Base-by-base conservation (phyloP, 306 rosid genomes). In the Herpetospermum pedunculosum region DNA sequence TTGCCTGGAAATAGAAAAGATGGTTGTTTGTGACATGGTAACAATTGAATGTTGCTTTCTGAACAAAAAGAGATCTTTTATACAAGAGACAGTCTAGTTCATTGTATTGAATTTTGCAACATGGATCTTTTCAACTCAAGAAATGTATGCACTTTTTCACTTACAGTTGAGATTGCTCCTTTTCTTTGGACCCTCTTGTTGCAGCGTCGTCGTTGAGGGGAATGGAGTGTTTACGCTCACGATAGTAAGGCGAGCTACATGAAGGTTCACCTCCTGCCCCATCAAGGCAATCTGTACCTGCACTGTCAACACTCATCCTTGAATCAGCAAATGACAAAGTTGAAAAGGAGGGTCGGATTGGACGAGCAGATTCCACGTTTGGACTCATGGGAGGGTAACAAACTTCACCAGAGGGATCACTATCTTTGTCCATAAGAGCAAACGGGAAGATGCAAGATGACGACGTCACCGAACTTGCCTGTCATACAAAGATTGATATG, bases 401-500 rank as follows among this genome's bases (percentile, higher is more conserved):
- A 58, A 63, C 76, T 78, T 72, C 79, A 44, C 32, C 58, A 68
- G 52, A 32, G 59, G 74, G 70, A 54, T 54, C 48, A 19, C 38
- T 75, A 79, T 82, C 86, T 71, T 77, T 73, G 69, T 76, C 81
- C 77, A 68, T 82, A 44, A 23, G 74, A 77, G 79, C 76, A 26
- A 79, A 77, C 18, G 23, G 76, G 59, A 52, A 75, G 48, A 87
- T 25, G 70, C 60, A 60, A 46, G 81, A 12, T 35, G 85, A 77
- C 15, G 82, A 84, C 35, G 82, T 83, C 55, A 69, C 87, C 0
- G 81, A 86, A 74, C 84, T 82, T 59, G 82, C 92, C 96, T 92
- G 85, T 62, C 87, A 83, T 67, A 78, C 4, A 54, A 41, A 80
- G 40, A 80, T 80, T 78, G 71, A 52, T 16, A 77, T 23, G 50